Evolutionary conservation across 2,329 filamentous ascomycete genomes (phyloP).

Genomic region (Biscogniauxia mediterranea): DNA sequence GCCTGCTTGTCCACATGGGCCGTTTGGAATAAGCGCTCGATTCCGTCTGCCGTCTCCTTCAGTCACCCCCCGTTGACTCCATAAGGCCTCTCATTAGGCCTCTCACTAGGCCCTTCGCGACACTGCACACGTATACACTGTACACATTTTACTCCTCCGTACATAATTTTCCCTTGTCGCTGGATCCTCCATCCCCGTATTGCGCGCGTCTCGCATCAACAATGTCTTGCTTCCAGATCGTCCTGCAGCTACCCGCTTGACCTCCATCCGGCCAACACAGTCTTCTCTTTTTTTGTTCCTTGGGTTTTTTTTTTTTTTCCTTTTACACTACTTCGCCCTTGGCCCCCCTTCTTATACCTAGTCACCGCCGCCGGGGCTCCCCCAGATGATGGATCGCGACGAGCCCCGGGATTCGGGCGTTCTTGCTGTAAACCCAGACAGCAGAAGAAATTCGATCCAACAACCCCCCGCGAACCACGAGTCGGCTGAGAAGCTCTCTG

Average conservation of each 20-base stretch:
- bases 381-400: slow-evolving; percentile 22
- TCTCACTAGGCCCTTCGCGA: no score
- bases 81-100: no score
- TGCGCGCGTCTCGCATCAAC: background rate
- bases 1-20: background rate
- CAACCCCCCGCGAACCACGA: slow-evolving; percentile 15
- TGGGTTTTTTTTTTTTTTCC: no score
- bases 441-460: slow-evolving; percentile 22
- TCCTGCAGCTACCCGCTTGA: slow-evolving; percentile 18
- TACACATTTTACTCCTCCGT: background rate
- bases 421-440: slow-evolving; percentile 26
- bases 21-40: background rate
- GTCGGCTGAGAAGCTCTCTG: slow-evolving; percentile 12
- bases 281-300: slow-evolving; percentile 1
- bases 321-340: background rate
- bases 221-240: slow-evolving; percentile 1
- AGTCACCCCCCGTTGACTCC: no score
- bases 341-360: background rate
- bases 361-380: background rate
- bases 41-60: background rate
- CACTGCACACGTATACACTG: background rate
- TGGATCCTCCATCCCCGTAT: background rate
- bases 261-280: slow-evolving; percentile 7
- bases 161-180: slow-evolving; percentile 5
- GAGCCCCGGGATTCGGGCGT: slow-evolving; percentile 16